These are phyloP conservation scores for Pichia insulana DNA, from an alignment of 805 yeast species.

Conservation along the genomic window DNA sequence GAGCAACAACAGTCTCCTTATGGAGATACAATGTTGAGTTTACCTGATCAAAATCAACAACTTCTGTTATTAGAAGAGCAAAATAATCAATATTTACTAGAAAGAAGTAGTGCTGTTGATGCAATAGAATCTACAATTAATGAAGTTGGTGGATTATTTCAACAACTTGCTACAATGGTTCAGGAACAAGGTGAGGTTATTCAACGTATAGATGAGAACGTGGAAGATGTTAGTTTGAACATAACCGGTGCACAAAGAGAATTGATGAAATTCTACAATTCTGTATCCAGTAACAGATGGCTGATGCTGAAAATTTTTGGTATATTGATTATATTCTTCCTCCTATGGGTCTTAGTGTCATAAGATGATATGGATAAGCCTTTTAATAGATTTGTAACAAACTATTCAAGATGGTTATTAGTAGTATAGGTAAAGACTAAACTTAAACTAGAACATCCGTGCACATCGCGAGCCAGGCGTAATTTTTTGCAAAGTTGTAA, in stretches of 20 bases:
- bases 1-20: slow-evolving; percentile 23
- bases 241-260: slow-evolving; percentile 93
- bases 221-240: slow-evolving; percentile 85
- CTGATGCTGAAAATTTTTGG: slow-evolving; percentile 84
- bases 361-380: neutral
- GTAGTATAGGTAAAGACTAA: too few species aligned
- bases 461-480: too few species aligned
- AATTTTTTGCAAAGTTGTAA: too few species aligned
- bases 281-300: slow-evolving; percentile 87
- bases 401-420: too few species aligned
- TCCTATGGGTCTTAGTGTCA: slow-evolving; percentile 72
- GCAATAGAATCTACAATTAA: slow-evolving; percentile 95
- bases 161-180: slow-evolving; percentile 94
- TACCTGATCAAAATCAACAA: slow-evolving; percentile 84
- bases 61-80: slow-evolving; percentile 80
- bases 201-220: slow-evolving; percentile 90
- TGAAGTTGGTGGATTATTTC: slow-evolving; percentile 90
- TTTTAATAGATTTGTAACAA: too few species aligned
- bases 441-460: too few species aligned
- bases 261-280: slow-evolving; percentile 78
- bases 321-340: slow-evolving; percentile 65
- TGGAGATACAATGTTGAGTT: slow-evolving; percentile 45
- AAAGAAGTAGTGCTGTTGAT: slow-evolving; percentile 84
- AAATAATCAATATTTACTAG: slow-evolving; percentile 64
- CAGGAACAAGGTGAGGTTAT: slow-evolving; percentile 95